Evolutionary conservation across 306 rosid genomes (phyloP).

Genomic region (Calophaca sinica): DNA sequence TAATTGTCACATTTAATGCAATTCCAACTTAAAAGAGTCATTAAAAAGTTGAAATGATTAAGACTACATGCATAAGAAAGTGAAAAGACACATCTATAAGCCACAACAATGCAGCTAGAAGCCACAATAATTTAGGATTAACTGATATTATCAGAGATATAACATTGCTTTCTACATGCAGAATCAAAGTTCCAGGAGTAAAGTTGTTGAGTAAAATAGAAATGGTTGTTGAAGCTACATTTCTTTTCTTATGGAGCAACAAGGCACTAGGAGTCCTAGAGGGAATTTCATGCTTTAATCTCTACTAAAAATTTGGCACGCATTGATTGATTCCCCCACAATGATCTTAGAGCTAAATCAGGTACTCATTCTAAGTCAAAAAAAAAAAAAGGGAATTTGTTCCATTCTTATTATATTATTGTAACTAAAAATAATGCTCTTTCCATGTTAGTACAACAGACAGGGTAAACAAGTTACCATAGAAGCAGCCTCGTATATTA

Average conservation of each 20-base stretch:
- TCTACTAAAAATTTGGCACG: neutral
- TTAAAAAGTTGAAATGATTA: neutral
- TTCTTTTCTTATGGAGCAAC: too few species aligned
- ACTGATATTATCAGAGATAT: too few species aligned
- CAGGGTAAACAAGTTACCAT: slow-evolving; percentile 49
- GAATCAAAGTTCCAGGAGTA: neutral
- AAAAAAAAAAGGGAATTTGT: neutral
- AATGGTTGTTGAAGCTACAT: too few species aligned
- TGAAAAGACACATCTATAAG: too few species aligned
- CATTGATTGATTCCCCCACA: neutral
- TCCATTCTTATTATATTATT: neutral
- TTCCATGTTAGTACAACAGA: neutral
- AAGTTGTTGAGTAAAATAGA: too few species aligned
- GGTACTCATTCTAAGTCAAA: slow-evolving; percentile 13
- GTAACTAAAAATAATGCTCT: neutral
- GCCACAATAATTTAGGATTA: too few species aligned
- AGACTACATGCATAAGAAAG: neutral
- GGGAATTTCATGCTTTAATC: neutral
- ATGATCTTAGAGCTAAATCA: slow-evolving; percentile 5
- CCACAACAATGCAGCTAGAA: too few species aligned
- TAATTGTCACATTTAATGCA: neutral
- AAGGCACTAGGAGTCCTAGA: too few species aligned
- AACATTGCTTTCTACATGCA: neutral
- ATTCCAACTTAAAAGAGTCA: neutral
- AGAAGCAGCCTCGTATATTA: slow-evolving; percentile 46